A percentile compares a stretch with the other conserved stretches of the same genome.
Evolutionary conservation across 768 basidiomycete genomes (phyloP).

Genomic region (Mycena rebaudengoi): DNA sequence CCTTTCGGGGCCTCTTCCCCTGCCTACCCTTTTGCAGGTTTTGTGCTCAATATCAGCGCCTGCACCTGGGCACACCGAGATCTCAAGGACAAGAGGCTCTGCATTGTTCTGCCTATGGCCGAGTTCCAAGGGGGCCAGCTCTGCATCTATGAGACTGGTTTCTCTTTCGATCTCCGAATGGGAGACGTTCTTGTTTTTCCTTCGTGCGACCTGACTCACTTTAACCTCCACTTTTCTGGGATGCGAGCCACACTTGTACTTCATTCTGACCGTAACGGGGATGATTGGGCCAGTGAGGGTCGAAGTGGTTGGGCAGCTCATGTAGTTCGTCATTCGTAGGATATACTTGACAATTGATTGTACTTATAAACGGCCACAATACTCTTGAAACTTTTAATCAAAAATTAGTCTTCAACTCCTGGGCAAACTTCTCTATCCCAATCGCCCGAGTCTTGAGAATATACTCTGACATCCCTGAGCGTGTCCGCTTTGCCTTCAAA

Average conservation of each 20-base stretch:
- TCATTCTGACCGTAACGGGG: slow-evolving; percentile 23
- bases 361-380: too few species aligned
- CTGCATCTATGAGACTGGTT: slow-evolving; percentile 24
- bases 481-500: too few species aligned
- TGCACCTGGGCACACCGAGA: slow-evolving; percentile 3
- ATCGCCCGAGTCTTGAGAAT: too few species aligned
- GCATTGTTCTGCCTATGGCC: slow-evolving; percentile 27
- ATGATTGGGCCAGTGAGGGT: background rate
- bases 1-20: background rate
- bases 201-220: slow-evolving; percentile 26
- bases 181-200: slow-evolving; percentile 28
- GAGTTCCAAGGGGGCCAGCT: slow-evolving; percentile 29
- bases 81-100: slow-evolving; percentile 10
- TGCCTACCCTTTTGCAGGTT: background rate
- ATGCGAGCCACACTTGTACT: slow-evolving; percentile 28
- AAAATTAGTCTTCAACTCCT: too few species aligned
- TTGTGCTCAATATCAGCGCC: background rate
- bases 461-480: too few species aligned
- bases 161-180: slow-evolving; percentile 21
- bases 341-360: too few species aligned
- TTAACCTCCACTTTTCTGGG: slow-evolving; percentile 28
- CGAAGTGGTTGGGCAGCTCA: background rate
- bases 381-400: too few species aligned
- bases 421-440: too few species aligned
- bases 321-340: background rate